These are phyloP conservation scores for Nicotiana attenuata DNA, from an alignment of 257 asterid genomes.

Conservation along the genomic window DNA sequence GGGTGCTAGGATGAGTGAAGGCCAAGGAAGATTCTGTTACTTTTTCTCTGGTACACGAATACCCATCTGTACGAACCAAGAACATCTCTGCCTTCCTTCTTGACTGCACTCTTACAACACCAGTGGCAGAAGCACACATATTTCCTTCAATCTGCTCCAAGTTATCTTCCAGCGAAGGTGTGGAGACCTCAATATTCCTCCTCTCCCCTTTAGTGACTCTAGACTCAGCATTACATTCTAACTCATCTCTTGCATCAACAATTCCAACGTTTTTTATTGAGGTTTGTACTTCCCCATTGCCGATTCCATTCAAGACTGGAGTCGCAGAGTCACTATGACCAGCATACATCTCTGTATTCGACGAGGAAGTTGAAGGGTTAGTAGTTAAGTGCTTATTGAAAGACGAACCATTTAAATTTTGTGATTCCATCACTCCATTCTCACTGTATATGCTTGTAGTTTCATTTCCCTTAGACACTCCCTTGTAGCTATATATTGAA, in stretches of 20 bases:
- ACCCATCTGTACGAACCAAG: constrained; percentile 95
- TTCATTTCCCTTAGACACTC: constrained; percentile 21
- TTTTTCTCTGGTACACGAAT: constrained; percentile 90
- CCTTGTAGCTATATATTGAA: neutral
- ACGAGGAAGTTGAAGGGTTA: constrained; percentile 19
- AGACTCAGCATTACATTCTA: constrained; percentile 26
- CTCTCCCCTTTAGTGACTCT: constrained; percentile 23
- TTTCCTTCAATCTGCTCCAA: constrained; percentile 56
- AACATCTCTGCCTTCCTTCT: constrained; percentile 98
- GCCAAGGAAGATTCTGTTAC: constrained; percentile 98
- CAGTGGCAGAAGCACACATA: constrained; percentile 96
- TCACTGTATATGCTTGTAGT: constrained; percentile 24
- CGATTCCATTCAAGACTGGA: constrained; percentile 28
- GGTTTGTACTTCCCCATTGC: constrained; percentile 22
- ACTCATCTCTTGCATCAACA: constrained; percentile 27
- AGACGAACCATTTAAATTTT: constrained; percentile 34
- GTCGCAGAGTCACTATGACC: constrained; percentile 23
- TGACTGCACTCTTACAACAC: constrained; percentile 94
- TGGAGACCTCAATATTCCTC: constrained; percentile 39
- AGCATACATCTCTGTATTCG: constrained; percentile 29
- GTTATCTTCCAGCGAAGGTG: constrained; percentile 55
- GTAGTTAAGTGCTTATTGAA: constrained; percentile 25
- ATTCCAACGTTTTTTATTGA: constrained; percentile 30
- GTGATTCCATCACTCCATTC: constrained; percentile 28
- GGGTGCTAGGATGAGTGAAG: constrained; percentile 97